A percentile compares a stretch with the other conserved stretches of the same genome.
phyloP scores from a whole-genome alignment of 2,329 filamentous ascomycete genomes.

The Trichoderma koningiopsis region DNA sequence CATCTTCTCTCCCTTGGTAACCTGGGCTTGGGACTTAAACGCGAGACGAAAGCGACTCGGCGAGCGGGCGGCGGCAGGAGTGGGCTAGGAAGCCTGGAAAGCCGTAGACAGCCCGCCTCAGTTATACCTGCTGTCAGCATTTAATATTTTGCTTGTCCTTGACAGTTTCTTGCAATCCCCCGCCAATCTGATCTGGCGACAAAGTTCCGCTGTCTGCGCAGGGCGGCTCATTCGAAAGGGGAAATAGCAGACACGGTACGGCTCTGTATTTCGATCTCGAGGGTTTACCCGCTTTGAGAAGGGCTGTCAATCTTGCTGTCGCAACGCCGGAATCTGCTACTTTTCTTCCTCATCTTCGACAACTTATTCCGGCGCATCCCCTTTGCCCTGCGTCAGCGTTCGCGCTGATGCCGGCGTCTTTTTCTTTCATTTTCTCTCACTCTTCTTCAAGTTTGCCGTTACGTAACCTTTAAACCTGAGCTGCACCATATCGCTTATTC shows the following conservation, averaged over 20 bases:
- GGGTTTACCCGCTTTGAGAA: background rate
- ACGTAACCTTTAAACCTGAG: background rate
- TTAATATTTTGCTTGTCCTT: constrained; percentile 6
- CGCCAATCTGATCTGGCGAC: constrained; percentile 5
- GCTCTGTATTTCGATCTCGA: background rate
- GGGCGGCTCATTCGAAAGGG: background rate
- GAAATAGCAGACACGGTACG: background rate
- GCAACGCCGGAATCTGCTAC: background rate
- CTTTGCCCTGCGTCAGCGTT: constrained; percentile 11
- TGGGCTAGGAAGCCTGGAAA: constrained; percentile 16
- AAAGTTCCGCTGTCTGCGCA: background rate
- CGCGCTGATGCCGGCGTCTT: background rate
- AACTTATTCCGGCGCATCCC: background rate
- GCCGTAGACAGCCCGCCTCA: constrained; percentile 8
- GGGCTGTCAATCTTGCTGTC: background rate
- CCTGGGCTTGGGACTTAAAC: background rate
- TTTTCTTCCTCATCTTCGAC: background rate
- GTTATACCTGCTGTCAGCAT: constrained; percentile 22
- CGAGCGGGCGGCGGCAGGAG: constrained; percentile 11
- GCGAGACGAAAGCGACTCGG: constrained; percentile 8
- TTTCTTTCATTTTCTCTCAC: background rate
- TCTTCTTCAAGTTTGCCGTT: background rate
- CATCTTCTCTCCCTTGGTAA: background rate
- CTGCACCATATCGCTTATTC: background rate
- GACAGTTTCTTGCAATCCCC: constrained; percentile 1